Conservation (phyloP, 139 green algal species). For the Nannochloris sp. region DNA sequence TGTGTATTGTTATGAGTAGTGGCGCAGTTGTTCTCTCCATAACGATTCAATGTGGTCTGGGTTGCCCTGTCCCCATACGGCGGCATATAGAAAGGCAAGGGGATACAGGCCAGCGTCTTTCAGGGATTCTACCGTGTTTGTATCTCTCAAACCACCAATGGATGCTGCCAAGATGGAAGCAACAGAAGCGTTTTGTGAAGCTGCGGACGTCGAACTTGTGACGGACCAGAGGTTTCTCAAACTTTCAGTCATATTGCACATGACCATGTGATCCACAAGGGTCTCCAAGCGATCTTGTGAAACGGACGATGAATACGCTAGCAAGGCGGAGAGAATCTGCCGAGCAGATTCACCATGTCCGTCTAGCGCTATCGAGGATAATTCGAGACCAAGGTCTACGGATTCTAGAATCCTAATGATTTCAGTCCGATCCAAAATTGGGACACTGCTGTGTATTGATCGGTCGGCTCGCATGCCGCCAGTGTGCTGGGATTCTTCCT, state of each 20-base stretch:
- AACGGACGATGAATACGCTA: constrained; percentile 16
- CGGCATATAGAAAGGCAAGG: not conserved
- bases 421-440: not conserved
- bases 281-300: constrained; percentile 8
- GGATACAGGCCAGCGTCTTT: not conserved
- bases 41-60: not conserved
- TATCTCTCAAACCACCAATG: not conserved
- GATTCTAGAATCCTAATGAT: not conserved
- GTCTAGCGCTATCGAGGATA: not conserved
- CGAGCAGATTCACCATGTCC: constrained; percentile 22
- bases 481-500: constrained; percentile 15
- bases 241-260: constrained; percentile 30
- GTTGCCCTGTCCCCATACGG: constrained; percentile 6
- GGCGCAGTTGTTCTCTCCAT: not conserved
- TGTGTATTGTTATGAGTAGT: not conserved
- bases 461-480: too few relatives aligned
- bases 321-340: constrained; percentile 16
- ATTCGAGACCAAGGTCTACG: not conserved
- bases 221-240: constrained; percentile 16
- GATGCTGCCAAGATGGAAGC: constrained; percentile 3
- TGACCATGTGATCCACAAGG: constrained; percentile 21
- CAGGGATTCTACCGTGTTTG: not conserved
- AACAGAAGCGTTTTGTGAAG: constrained; percentile 2
- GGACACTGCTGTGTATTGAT: not conserved
- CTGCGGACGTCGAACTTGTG: not conserved